Evolutionary conservation across 2,329 filamentous ascomycete genomes (phyloP).

Genomic region (Fusarium concolor): DNA sequence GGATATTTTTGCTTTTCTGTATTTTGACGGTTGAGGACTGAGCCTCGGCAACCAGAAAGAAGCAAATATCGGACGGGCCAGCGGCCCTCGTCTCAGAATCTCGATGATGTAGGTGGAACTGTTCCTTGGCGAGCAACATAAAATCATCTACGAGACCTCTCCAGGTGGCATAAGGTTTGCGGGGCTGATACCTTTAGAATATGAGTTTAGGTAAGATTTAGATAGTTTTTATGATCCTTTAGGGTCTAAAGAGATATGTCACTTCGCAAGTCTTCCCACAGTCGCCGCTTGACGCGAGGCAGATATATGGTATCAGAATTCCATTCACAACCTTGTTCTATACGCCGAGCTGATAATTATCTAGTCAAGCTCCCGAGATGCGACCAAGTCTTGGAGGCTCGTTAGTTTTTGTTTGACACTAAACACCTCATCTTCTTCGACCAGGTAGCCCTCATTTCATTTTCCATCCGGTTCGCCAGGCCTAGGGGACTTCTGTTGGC

Average conservation of each 20-base stretch:
- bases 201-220: too few species aligned
- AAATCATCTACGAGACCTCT: not conserved
- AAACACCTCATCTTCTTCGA: not conserved
- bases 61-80: conserved; percentile 28
- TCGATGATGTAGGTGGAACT: conserved; percentile 26
- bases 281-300: conserved; percentile 4
- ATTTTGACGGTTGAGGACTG: not conserved
- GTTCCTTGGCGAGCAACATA: not conserved
- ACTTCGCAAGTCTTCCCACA: conserved; percentile 3
- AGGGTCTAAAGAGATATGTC: not conserved
- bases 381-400: not conserved
- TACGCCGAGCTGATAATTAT: not conserved
- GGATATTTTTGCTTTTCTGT: not conserved
- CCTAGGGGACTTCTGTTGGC: not conserved
- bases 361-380: not conserved
- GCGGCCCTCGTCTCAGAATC: conserved; percentile 3
- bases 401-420: not conserved
- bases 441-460: not conserved
- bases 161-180: too few species aligned
- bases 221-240: too few species aligned
- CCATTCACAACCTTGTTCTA: too few species aligned
- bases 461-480: not conserved
- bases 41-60: conserved; percentile 10
- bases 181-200: too few species aligned
- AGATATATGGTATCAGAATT: not conserved